Evolutionary conservation across 2,329 filamentous ascomycete genomes (phyloP), one percentile per base, ranked within the genome.

Genomic region (Coniella vitis): DNA sequence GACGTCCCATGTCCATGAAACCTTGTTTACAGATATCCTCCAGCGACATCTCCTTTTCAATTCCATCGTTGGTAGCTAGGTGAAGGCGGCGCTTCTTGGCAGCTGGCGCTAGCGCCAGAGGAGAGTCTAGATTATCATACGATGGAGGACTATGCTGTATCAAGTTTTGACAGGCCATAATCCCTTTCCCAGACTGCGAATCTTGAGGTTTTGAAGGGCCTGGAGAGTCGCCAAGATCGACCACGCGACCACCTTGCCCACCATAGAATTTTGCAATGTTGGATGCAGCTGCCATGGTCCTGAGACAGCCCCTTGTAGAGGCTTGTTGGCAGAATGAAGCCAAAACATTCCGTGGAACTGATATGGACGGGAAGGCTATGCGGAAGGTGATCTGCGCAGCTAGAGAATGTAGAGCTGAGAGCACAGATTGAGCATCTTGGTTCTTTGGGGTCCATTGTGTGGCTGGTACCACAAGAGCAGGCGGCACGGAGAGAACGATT

Each of bases 11-110:
- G 9, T 50, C 48, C 19, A 19, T 38, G 29, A 53, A 53, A 4
- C 51, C 51, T 13, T 45, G 36, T 38, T 44, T 53, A 20, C 47
- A 53, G 10, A 53, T 51, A 1, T 53, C 51, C 39, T 53, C 51
- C 2, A 53, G 39, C 3, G 38, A 34, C 22, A 41, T 20, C 32
- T 34, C 37, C 17, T 38, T 16, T 12, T 45, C 29, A 5, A 32
- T 45, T 19, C 39, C 21, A 22, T n/a, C 35, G 10, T 19, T 13
- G 7, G 22, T 35, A 17, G 4, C 29, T 13, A 45, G 40, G 13
- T 51, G 35, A 17, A 44, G 48, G 21, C 44, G 48, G 8, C 51
- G 51, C 32, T 51, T 53, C 20, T 32, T 53, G 16, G 21, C 35
- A 3, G 13, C 4, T 13, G 44, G 48, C 9, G 51, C 39, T 4